Evolutionary conservation across 345 rosid species (phyloP).

Genomic region (Rhizophora apiculata): DNA sequence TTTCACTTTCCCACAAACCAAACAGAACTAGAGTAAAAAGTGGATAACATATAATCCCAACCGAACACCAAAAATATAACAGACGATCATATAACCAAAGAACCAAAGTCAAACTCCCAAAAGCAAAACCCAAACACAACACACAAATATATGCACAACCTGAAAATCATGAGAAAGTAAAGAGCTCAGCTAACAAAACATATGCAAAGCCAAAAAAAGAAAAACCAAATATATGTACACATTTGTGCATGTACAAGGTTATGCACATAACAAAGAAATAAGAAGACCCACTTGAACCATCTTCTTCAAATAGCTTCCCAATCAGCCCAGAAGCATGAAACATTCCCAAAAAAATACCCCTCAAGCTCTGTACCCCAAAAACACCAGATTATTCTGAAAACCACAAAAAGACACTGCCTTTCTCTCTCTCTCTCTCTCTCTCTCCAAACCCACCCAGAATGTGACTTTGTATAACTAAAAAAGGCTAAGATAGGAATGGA

Average conservation of each 20-base stretch:
- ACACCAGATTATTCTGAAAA: not conserved
- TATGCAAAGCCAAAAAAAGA: not conserved
- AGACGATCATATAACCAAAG: constrained; percentile 5
- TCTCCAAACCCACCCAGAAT: constrained; percentile 15
- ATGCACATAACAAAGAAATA: constrained; percentile 2
- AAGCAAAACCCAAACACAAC: constrained; percentile 3
- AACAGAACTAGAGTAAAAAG: constrained; percentile 13
- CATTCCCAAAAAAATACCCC: constrained; percentile 8
- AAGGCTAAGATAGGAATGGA: not conserved
- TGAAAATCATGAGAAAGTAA: not conserved
- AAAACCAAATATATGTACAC: not conserved
- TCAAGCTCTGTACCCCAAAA: not conserved
- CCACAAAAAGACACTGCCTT: not conserved
- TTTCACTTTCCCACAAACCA: constrained; percentile 8
- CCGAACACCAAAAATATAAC: not conserved
- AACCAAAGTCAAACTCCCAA: constrained; percentile 26
- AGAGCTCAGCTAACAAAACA: not conserved
- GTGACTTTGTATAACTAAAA: constrained; percentile 3
- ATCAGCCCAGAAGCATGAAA: constrained; percentile 8
- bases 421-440: not conserved
- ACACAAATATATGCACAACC: not conserved
- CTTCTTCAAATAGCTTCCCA: constrained; percentile 9
- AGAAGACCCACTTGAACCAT: constrained; percentile 20
- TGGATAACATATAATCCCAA: constrained; percentile 14
- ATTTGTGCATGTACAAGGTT: not conserved